Percentiles rank a stretch among this genome's conserved stretches.
Evolutionary conservation across 345 rosid genomes (phyloP).

Genomic region (Rubroshorea leprosula): DNA sequence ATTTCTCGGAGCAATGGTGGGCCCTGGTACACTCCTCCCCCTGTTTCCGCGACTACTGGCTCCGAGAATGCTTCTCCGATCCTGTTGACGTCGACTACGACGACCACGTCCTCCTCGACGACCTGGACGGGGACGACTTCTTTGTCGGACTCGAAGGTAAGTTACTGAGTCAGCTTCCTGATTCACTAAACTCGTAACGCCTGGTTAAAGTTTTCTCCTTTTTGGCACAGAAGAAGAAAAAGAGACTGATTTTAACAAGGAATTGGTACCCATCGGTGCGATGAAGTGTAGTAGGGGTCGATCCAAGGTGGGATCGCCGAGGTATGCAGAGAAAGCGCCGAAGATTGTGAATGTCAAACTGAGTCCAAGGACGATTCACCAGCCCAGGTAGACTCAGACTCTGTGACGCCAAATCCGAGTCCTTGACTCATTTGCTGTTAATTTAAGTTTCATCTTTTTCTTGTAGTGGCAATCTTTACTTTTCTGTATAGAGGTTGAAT

Average conservation of each 20-base stretch:
- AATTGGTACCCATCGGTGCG: slow-evolving; percentile 33
- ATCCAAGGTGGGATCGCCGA: slow-evolving; percentile 24
- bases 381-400: slow-evolving; percentile 37
- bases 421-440: neutral
- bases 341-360: slow-evolving; percentile 47
- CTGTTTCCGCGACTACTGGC: slow-evolving; percentile 71
- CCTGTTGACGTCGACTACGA: slow-evolving; percentile 29
- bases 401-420: neutral
- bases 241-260: slow-evolving; percentile 17
- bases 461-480: neutral
- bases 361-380: slow-evolving; percentile 64
- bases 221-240: slow-evolving; percentile 23
- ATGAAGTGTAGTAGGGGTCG: slow-evolving; percentile 35
- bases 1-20: slow-evolving; percentile 78
- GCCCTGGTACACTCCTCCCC: slow-evolving; percentile 51
- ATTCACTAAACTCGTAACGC: slow-evolving; percentile 2
- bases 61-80: slow-evolving; percentile 50
- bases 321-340: slow-evolving; percentile 38
- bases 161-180: neutral
- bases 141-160: slow-evolving; percentile 28
- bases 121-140: slow-evolving; percentile 29
- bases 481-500: neutral
- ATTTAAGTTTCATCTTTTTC: no score
- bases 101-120: slow-evolving; percentile 18
- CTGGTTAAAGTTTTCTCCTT: neutral